A percentile compares a stretch with the other conserved stretches of the same genome.
Conservation (phyloP, 2,329 filamentous ascomycete genomes). For the Moelleriella libera region DNA sequence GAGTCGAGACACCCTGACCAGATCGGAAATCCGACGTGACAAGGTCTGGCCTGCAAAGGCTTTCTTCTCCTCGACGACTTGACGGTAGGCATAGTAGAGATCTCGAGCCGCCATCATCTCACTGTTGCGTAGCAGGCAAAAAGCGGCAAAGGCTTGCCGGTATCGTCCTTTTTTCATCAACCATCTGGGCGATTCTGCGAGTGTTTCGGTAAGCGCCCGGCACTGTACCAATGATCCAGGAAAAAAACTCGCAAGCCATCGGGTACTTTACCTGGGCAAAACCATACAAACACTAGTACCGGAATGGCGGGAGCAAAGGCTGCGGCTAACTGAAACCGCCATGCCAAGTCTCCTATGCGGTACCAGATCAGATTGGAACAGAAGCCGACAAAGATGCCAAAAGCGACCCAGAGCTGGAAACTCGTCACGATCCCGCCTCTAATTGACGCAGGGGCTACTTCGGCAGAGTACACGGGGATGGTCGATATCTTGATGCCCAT, state of each 20-base stretch:
- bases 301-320: slow-evolving; percentile 51
- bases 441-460: slow-evolving; percentile 32
- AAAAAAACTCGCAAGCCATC: background rate
- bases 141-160: slow-evolving; percentile 36
- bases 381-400: slow-evolving; percentile 51
- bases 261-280: slow-evolving; percentile 38
- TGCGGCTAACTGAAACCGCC: slow-evolving; percentile 48
- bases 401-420: slow-evolving; percentile 33
- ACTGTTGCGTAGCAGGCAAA: slow-evolving; percentile 41
- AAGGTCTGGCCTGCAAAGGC: slow-evolving; percentile 18
- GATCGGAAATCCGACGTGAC: slow-evolving; percentile 26
- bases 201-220: no score
- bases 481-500: slow-evolving; percentile 38
- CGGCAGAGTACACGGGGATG: slow-evolving; percentile 37
- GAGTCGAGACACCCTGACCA: slow-evolving; percentile 31
- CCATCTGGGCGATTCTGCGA: slow-evolving; percentile 46
- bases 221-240: background rate
- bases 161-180: slow-evolving; percentile 46
- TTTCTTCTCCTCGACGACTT: slow-evolving; percentile 18
- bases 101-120: slow-evolving; percentile 46
- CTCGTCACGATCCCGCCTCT: slow-evolving; percentile 34
- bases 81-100: slow-evolving; percentile 33
- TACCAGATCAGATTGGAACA: slow-evolving; percentile 49
- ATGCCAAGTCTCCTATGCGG: slow-evolving; percentile 38
- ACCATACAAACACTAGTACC: slow-evolving; percentile 37